Evolutionary conservation across 2,329 filamentous ascomycete species (phyloP), one percentile per base, ranked within the genome.

Genomic region (Phyllosticta citrichinensis): DNA sequence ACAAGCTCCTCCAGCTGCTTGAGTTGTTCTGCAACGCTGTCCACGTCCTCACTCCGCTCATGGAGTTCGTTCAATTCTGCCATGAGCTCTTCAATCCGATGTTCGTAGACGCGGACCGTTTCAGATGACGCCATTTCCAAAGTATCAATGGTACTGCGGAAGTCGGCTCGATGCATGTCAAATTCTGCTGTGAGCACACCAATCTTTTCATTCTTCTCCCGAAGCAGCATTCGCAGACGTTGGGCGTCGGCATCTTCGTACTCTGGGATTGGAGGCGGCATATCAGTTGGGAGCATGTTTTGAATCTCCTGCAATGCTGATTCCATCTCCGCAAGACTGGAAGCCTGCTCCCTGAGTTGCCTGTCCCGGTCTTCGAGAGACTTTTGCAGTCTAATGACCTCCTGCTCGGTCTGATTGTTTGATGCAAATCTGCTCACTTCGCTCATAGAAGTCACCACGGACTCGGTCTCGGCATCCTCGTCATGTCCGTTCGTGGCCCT

Each of bases 191-290:
- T 97, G 66, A 99, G 82, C 80, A 93, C 87, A 25, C 88, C 86
- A 66, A 99, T 97, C 78, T 92, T 96, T 62, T 99, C 94, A 68
- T 97, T 97, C 81, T 96, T 97, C 75, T 99, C 94, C 24, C 90
- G 83, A 59, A 99, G 76, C 67, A 96, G 76, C n/a, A 87, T 83
- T 59, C 92, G 86, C 62, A 99, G 79, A 70, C 95, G 88, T 5
- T 82, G 73, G 2, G 86, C 81, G 71, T 96, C 92, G 66, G 86
- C 87, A 17, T 71, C 64, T 56, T 74, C 72, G 17, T 47, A 47
- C 17, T 47, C 40, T 17, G 40, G 40, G n/a, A 47, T 47, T n/a
- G 40, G 40, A 47, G 40, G 40, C n/a, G 40, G 40, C 66, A 66
- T 78, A 63, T 75, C 73, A 51, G 70, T 69, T 3, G 81, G 87